Conservation (phyloP, 2,329 filamentous ascomycete genomes). For the Trichoderma koningii region DNA sequence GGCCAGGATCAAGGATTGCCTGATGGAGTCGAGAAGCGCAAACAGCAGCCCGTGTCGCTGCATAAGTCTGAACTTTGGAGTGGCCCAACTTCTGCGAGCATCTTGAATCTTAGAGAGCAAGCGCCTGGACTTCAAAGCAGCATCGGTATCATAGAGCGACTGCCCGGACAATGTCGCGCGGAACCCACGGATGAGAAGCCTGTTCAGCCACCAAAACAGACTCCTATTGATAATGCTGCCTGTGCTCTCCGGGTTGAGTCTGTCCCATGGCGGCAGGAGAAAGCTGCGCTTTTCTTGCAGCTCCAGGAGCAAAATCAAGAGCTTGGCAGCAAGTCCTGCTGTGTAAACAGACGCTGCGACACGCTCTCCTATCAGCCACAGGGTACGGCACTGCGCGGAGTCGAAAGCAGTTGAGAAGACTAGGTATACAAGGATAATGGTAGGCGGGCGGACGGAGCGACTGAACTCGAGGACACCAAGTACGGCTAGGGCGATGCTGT, state of each 20-base stretch:
- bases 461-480: constrained; percentile 40
- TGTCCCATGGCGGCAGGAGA: constrained; percentile 29
- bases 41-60: constrained; percentile 25
- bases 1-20: constrained; percentile 28
- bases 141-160: constrained; percentile 29
- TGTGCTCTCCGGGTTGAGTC: constrained; percentile 38
- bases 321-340: constrained; percentile 34
- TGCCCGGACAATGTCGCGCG: constrained; percentile 23
- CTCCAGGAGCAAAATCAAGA: constrained; percentile 37
- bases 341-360: constrained; percentile 34
- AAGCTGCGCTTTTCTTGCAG: constrained; percentile 35
- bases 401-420: constrained; percentile 38
- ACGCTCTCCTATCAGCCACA: constrained; percentile 36
- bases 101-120: constrained; percentile 25
- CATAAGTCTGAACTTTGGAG: not conserved
- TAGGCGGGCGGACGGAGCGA: constrained; percentile 38
- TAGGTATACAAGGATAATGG: constrained; percentile 37
- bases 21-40: constrained; percentile 7
- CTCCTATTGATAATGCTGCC: constrained; percentile 39
- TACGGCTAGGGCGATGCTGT: constrained; percentile 32
- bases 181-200: constrained; percentile 35
- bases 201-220: constrained; percentile 42
- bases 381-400: constrained; percentile 36
- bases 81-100: constrained; percentile 14
- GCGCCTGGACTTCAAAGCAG: constrained; percentile 24